Evolutionary conservation across 2,329 filamentous ascomycete species (phyloP), one percentile per base, ranked within the genome.

Genomic region (Trichoderma gracile): DNA sequence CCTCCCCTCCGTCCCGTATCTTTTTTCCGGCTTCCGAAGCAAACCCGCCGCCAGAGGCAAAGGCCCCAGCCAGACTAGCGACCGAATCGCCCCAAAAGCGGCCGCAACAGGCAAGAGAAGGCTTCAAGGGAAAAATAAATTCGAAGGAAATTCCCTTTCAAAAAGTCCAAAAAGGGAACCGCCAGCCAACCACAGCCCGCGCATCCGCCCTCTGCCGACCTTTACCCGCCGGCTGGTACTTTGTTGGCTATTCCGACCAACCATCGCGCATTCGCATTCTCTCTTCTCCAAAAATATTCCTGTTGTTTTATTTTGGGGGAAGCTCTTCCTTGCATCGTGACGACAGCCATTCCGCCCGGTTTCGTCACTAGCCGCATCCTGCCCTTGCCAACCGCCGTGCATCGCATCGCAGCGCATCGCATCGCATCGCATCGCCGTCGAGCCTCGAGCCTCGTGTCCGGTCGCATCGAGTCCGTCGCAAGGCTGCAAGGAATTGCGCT

Each of bases 51-150:
- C 42, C 33, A 30, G 30, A 30, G 30, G 30, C 30, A 30, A 30
- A 8, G 30, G n/a, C n/a, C 33, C 33, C 27, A 42, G 17, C 15
- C 30, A 15, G 30, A 59, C 49, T 50, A 50, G 47, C 47, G 47
- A 49, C n/a, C 25, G 19, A 17, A 30, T 25, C 25, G 25, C 47
- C n/a, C n/a, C 12, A 38, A 38, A 38, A 38, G 10, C 33, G 33
- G 47, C 23, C 23, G 27, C 25, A 49, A 63, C 60, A 66, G 65
- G 65, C 58, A 67, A 67, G 67, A 68, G 67, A 63, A 58, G 50
- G 17, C 33, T 38, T 14, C 33, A 27, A 25, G 17, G 15, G n/a
- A 3, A 27, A 17, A 27, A 27, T 15, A 27, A 27, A 27, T 19
- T 19, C 3, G 19, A 65, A 65, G 69, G 58, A 68, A 67, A 67